Conservation (phyloP, 2,329 filamentous ascomycete species). For the Zasmidium citrigriseum region DNA sequence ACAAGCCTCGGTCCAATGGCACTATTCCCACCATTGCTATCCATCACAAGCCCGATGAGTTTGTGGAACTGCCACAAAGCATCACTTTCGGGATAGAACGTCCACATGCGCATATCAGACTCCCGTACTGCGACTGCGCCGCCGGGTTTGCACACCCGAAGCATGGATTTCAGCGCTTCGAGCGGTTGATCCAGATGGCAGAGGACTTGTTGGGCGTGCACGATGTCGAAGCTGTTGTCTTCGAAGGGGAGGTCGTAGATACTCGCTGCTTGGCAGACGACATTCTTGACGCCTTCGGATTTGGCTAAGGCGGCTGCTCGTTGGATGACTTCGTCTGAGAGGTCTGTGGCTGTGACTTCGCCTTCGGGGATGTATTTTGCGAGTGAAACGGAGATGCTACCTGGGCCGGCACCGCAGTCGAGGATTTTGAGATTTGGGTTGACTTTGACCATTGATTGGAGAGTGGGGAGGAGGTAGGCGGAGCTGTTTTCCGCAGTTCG, state of each 20-base stretch:
- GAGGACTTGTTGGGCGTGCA: conserved; percentile 60
- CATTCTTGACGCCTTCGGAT: conserved; percentile 39
- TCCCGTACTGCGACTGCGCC: conserved; percentile 56
- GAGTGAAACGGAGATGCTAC: conserved; percentile 50
- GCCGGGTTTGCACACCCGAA: conserved; percentile 53
- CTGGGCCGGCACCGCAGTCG: conserved; percentile 51
- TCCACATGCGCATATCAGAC: conserved; percentile 39
- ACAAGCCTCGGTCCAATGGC: conserved; percentile 32
- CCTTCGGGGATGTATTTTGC: conserved; percentile 46
- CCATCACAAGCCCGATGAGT: conserved; percentile 36
- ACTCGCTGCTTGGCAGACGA: conserved; percentile 40
- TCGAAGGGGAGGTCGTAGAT: conserved; percentile 40
- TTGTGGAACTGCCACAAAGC: conserved; percentile 39
- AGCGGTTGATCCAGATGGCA: conserved; percentile 57
- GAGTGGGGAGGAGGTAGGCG: conserved; percentile 34
- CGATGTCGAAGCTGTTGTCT: conserved; percentile 59
- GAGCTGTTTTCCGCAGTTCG: conserved; percentile 48
- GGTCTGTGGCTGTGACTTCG: conserved; percentile 47
- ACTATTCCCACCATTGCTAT: conserved; percentile 26
- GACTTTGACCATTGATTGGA: conserved; percentile 22
- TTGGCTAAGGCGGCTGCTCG: conserved; percentile 41
- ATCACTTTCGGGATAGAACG: conserved; percentile 37
- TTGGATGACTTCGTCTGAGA: conserved; percentile 45
- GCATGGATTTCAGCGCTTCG: conserved; percentile 55
- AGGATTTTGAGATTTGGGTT: conserved; percentile 41